Conservation (phyloP, 768 basidiomycete species). For the Boletus rex-veris region DNA sequence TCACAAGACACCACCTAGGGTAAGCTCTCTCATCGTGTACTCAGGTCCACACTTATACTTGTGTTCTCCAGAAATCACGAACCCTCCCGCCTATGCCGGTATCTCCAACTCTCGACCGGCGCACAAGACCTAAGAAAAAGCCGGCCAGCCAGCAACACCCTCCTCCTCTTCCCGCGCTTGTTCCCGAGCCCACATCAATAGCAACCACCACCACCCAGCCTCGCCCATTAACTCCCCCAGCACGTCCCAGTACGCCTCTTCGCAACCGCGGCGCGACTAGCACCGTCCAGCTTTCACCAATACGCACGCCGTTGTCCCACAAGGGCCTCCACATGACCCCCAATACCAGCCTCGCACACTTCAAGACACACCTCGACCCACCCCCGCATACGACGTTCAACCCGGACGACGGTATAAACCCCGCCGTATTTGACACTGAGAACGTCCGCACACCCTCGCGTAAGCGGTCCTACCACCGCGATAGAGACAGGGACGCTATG, state of each 20-base stretch:
- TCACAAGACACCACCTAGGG: conserved; percentile 31
- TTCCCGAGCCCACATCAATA: conserved; percentile 20
- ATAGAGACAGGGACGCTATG: conserved; percentile 19
- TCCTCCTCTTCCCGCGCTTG: conserved; percentile 24
- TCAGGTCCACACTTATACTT: background rate
- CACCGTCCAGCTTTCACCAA: conserved; percentile 50
- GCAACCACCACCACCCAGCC: conserved; percentile 11
- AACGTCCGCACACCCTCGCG: conserved; percentile 45
- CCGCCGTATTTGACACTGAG: conserved; percentile 35
- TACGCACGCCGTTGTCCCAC: conserved; percentile 66
- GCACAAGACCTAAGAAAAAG: conserved; percentile 23
- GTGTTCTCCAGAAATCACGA: conserved; percentile 32
- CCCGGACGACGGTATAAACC: conserved; percentile 33
- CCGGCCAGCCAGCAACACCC: conserved; percentile 11
- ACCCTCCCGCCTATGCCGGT: conserved; percentile 41
- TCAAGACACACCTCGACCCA: conserved; percentile 66
- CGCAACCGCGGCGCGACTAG: conserved; percentile 20
- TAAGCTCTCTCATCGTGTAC: background rate
- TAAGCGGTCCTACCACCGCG: conserved; percentile 35
- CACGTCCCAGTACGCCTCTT: conserved; percentile 39
- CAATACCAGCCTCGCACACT: conserved; percentile 59
- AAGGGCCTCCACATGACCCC: conserved; percentile 70
- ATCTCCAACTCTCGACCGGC: conserved; percentile 46
- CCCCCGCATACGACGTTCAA: conserved; percentile 40
- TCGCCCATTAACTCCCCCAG: conserved; percentile 35